A percentile compares a stretch with the other conserved stretches of the same genome.
Evolutionary conservation across 192 early-diverging fungal genomes (phyloP).

Genomic region (Backusella morwellensis): DNA sequence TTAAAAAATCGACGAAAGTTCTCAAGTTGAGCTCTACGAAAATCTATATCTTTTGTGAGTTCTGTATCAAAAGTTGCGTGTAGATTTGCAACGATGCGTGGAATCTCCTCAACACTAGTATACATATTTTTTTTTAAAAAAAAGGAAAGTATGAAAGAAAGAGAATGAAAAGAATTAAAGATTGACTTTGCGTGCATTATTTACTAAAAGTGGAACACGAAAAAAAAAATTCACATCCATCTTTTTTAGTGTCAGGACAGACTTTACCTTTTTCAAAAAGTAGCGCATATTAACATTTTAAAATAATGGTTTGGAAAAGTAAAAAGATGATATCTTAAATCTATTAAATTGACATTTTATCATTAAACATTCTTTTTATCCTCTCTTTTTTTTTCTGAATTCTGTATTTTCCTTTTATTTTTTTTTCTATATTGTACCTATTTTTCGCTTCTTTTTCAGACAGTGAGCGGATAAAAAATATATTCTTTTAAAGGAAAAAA

Average conservation of each 20-base stretch:
- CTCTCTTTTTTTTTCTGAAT: neutral
- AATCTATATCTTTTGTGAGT: neutral
- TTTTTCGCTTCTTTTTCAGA: neutral
- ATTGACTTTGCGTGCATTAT: neutral
- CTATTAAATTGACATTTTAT: too few species aligned
- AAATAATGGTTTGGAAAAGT: neutral
- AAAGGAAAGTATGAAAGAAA: neutral
- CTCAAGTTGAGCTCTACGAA: neutral
- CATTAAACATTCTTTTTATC: neutral
- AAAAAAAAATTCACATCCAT: neutral
- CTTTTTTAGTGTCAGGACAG: neutral
- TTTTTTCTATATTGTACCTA: neutral
- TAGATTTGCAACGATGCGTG: neutral
- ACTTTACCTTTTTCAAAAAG: neutral
- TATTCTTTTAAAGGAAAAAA: neutral
- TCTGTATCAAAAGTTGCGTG: neutral
- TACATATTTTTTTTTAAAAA: neutral
- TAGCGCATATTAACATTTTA: neutral
- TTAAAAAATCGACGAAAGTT: neutral
- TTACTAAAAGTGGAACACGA: neutral
- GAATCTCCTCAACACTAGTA: neutral
- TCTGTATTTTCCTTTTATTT: too few species aligned
- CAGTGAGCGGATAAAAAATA: neutral
- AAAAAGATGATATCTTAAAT: neutral
- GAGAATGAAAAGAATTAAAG: neutral